These are phyloP conservation scores for Fusarium nanum DNA, from an alignment of 2,329 filamentous ascomycete genomes.

Conservation along the genomic window DNA sequence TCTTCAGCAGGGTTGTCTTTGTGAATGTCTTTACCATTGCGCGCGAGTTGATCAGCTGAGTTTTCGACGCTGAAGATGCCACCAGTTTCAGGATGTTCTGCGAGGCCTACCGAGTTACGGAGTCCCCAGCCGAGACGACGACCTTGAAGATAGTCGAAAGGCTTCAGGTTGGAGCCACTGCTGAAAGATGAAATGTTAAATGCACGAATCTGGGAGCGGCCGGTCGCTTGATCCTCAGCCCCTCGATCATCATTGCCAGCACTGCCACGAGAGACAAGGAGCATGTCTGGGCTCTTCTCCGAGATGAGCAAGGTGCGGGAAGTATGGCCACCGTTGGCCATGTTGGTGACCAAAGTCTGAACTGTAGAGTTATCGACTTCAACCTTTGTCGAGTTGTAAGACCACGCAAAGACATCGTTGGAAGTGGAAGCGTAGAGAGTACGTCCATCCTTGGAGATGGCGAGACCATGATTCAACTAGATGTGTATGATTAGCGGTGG, in stretches of 20 bases:
- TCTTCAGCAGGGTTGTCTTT: slow-evolving; percentile 79
- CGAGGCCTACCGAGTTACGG: slow-evolving; percentile 77
- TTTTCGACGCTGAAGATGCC: slow-evolving; percentile 75
- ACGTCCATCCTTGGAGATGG: slow-evolving; percentile 63
- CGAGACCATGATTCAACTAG: slow-evolving; percentile 67
- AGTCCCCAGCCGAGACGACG: slow-evolving; percentile 73
- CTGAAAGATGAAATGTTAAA: slow-evolving; percentile 56
- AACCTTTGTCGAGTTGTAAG: slow-evolving; percentile 67
- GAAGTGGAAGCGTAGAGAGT: slow-evolving; percentile 69
- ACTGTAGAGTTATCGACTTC: slow-evolving; percentile 56
- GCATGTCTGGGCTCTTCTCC: slow-evolving; percentile 61
- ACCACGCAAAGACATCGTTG: slow-evolving; percentile 71
- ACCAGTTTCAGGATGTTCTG: slow-evolving; percentile 67
- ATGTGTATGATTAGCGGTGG: slow-evolving; percentile 3
- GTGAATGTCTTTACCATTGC: slow-evolving; percentile 70
- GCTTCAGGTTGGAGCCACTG: slow-evolving; percentile 29
- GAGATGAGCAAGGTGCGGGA: slow-evolving; percentile 76
- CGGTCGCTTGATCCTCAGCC: slow-evolving; percentile 63
- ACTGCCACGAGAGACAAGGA: slow-evolving; percentile 76
- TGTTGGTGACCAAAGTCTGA: slow-evolving; percentile 69
- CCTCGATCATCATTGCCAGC: slow-evolving; percentile 69
- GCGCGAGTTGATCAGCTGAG: slow-evolving; percentile 71
- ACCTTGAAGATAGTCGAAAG: slow-evolving; percentile 62
- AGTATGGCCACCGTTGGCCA: slow-evolving; percentile 71
- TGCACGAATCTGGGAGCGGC: slow-evolving; percentile 75